Evolutionary conservation across 495 filamentous ascomycete genomes (phyloP).

Genomic region (Penicillium steckii): DNA sequence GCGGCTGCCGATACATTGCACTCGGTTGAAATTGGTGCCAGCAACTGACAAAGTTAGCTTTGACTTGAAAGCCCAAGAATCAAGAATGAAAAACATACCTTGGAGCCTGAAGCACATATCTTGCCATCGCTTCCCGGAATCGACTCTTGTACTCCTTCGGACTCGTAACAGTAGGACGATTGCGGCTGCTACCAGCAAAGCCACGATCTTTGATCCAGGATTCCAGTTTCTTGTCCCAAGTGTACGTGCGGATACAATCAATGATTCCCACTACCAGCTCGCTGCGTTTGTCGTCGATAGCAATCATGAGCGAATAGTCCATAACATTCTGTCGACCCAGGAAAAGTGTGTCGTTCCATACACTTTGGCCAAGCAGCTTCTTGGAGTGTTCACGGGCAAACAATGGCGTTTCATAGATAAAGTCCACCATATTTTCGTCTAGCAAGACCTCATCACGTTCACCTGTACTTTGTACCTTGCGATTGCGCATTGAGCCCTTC

Average conservation of each 20-base stretch:
- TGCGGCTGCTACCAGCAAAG: slow-evolving; percentile 79
- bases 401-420: slow-evolving; percentile 94
- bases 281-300: slow-evolving; percentile 83
- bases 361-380: slow-evolving; percentile 74
- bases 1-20: slow-evolving; percentile 42
- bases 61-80: neutral
- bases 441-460: slow-evolving; percentile 94
- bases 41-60: slow-evolving; percentile 43
- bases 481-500: slow-evolving; percentile 97
- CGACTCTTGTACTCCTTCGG: slow-evolving; percentile 96
- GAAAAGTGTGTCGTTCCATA: slow-evolving; percentile 97
- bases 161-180: slow-evolving; percentile 92
- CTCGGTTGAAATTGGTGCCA: slow-evolving; percentile 70
- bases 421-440: slow-evolving; percentile 99
- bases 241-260: slow-evolving; percentile 97
- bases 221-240: slow-evolving; percentile 99
- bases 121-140: slow-evolving; percentile 94
- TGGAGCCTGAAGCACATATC: slow-evolving; percentile 77
- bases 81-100: slow-evolving; percentile 43
- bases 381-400: slow-evolving; percentile 93
- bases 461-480: slow-evolving; percentile 90
- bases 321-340: slow-evolving; percentile 91
- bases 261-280: slow-evolving; percentile 98
- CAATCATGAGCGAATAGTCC: slow-evolving; percentile 99
- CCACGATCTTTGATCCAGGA: slow-evolving; percentile 98